phyloP scores from a whole-genome alignment of 345 rosid genomes.

The Camelina neglecta region DNA sequence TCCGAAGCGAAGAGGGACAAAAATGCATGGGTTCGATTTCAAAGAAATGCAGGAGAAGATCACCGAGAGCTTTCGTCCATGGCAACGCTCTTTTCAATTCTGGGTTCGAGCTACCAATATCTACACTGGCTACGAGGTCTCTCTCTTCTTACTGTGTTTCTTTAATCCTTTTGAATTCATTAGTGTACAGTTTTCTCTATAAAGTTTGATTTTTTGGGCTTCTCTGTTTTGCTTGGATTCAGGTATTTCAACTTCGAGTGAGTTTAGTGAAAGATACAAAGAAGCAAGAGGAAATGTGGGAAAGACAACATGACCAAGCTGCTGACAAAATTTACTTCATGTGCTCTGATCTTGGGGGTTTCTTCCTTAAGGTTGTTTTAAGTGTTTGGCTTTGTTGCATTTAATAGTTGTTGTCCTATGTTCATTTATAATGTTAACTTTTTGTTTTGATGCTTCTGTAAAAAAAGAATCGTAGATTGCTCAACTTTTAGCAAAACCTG shows the following conservation, averaged over 20 bases:
- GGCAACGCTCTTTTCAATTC: conserved; percentile 94
- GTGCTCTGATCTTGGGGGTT: conserved; percentile 95
- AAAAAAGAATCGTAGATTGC: conserved; percentile 56
- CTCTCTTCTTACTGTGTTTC: conserved; percentile 9
- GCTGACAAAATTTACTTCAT: conserved; percentile 82
- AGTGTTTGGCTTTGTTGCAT: conserved; percentile 9
- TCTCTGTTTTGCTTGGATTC: not conserved
- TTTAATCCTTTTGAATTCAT: not conserved
- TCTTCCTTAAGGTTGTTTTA: conserved; percentile 77
- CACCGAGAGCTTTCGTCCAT: conserved; percentile 64
- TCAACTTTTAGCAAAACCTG: conserved; percentile 90
- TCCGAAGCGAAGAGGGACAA: not conserved
- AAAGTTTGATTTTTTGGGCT: not conserved
- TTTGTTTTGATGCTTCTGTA: not conserved
- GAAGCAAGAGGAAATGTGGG: conserved; percentile 91
- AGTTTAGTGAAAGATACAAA: conserved; percentile 68
- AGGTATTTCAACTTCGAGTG: conserved; percentile 80
- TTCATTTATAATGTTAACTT: not conserved
- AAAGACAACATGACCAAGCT: conserved; percentile 76
- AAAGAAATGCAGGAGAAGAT: conserved; percentile 66
- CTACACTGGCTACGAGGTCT: conserved; percentile 93
- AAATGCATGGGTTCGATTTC: conserved; percentile 62
- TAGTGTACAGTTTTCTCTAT: not conserved
- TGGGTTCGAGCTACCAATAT: conserved; percentile 84
- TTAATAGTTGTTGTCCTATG: not conserved